Evolutionary conservation across 2,329 filamentous ascomycete genomes (phyloP), one percentile per base, ranked within the genome.

Genomic region (Hypoxylon sp.): DNA sequence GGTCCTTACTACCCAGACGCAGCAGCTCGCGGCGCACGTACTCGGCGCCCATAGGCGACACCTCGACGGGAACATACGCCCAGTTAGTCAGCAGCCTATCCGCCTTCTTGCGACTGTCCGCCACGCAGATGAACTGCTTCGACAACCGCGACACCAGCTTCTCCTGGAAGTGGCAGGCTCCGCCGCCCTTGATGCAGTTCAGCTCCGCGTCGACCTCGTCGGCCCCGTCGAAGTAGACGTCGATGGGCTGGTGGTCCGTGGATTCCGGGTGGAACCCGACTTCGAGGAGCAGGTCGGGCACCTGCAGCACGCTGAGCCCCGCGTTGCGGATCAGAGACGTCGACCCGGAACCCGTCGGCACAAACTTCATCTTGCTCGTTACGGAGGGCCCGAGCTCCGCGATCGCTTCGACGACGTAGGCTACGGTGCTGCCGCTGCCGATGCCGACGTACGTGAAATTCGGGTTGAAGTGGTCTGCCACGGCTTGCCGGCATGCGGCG

Each of bases 151-250:
- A 94, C 3, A 99, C 94, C 37, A 99, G 86, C 84, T 99, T 99
- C 83, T 99, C 96, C 81, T 98, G 96, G 83, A 97, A 97, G 63
- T 98, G 83, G 81, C 96, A 99, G n/a, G 94, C 96, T 65, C 96
- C 96, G 54, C 96, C 96, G 60, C 96, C 96, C 84, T 98, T 98
- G 84, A 99, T 98, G 78, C 95, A 94, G 81, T 98, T 99, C 67
- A 99, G 83, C 57, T 97, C 92, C 51, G 93, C 90, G 78, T 99
- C 96, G 33, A 99, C 94, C 83, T 99, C 96, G 79, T 99, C 96
- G 3, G 96, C 96, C 59, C 96, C 96, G 78, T 99, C 96, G 78
- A 99, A 99, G 54, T 92, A 93, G 17, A 98, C 92, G 76, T 98
- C 95, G 29, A 99, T 86, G 78, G 90, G 81, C 65, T 81, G 77